A percentile compares a stretch with the other conserved stretches of the same genome.
phyloP scores from a whole-genome alignment of 1,139 yeast species.

The Yamadazyma diddensiae region DNA sequence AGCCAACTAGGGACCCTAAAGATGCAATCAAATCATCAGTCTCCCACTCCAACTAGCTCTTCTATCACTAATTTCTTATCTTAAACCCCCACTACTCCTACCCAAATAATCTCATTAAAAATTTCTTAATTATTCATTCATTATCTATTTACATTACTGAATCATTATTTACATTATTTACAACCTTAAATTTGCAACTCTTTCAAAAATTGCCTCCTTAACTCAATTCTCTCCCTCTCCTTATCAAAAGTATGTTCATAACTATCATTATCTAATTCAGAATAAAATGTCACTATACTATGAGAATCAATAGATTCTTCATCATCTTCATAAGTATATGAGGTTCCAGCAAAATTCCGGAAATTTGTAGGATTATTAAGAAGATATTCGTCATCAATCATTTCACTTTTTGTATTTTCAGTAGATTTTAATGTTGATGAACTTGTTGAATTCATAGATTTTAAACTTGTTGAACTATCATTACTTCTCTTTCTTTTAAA shows the following conservation, averaged over 20 bases:
- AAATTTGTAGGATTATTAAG: conserved; percentile 23
- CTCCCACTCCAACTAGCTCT: no score
- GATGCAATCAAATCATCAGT: no score
- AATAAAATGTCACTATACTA: conserved; percentile 21
- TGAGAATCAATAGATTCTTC: conserved; percentile 16
- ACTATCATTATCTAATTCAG: conserved; percentile 9
- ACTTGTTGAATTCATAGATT: not conserved
- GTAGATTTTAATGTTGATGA: not conserved
- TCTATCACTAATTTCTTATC: no score
- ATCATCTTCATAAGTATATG: conserved; percentile 14
- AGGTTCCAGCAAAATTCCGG: conserved; percentile 34
- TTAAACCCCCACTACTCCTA: no score
- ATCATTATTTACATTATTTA: conserved; percentile 2
- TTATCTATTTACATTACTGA: not conserved
- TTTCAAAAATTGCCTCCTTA: conserved; percentile 37
- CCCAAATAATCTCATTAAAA: no score
- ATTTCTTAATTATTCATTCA: not conserved
- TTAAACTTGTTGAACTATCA: conserved; percentile 4
- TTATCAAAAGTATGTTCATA: conserved; percentile 15
- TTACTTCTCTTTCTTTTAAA: conserved; percentile 10
- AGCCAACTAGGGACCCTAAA: no score
- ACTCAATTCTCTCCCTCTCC: conserved; percentile 37
- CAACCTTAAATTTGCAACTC: conserved; percentile 16
- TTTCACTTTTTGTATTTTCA: not conserved
- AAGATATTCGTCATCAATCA: conserved; percentile 27